Evolutionary conservation across 2,329 filamentous ascomycete genomes (phyloP).

Genomic region (Cytospora paraplurivora): DNA sequence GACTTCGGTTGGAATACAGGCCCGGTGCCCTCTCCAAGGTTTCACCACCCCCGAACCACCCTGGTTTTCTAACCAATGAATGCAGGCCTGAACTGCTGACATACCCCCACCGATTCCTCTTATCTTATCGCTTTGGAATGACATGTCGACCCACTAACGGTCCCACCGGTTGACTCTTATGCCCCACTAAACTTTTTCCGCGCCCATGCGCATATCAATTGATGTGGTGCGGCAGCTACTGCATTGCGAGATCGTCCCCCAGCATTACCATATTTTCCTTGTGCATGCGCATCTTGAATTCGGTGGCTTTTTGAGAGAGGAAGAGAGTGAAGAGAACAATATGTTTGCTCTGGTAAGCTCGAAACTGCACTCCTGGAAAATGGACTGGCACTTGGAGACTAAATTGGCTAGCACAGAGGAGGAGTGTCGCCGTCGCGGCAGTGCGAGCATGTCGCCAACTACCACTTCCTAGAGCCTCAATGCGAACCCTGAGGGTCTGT

Average conservation of each 20-base stretch:
- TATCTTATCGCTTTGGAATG: conserved; percentile 1
- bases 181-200: conserved; percentile 4
- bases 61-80: neutral
- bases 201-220: neutral
- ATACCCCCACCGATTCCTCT: neutral
- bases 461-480: conserved; percentile 20
- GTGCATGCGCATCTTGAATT: neutral
- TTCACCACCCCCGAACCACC: neutral
- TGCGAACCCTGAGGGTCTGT: conserved; percentile 8
- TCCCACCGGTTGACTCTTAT: neutral
- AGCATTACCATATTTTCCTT: neutral
- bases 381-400: neutral
- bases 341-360: conserved; percentile 29
- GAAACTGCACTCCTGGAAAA: neutral
- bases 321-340: neutral
- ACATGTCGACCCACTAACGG: too few species aligned
- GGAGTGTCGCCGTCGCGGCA: conserved; percentile 36
- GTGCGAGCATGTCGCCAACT: conserved; percentile 32
- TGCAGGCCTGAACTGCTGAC: neutral
- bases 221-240: neutral
- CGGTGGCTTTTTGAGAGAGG: neutral
- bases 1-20: too few species aligned
- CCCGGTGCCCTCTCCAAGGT: neutral
- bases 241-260: conserved; percentile 1
- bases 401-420: conserved; percentile 31